phyloP scores from a whole-genome alignment of 1,139 yeast species.

The Pichia sp. region DNA sequence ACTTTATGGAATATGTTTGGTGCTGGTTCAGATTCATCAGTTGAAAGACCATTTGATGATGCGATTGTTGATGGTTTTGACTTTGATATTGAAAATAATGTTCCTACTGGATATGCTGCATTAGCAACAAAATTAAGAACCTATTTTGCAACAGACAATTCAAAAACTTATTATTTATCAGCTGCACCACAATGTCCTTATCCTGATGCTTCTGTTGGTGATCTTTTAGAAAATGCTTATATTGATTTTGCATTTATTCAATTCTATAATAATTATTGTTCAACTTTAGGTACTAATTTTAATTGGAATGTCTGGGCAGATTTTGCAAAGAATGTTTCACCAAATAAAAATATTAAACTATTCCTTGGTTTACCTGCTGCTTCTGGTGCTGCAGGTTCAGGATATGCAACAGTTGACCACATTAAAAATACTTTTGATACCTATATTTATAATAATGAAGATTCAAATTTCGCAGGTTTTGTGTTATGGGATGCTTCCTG shows the following conservation, averaged over 20 bases:
- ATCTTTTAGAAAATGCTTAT: slow-evolving; percentile 50
- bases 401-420: slow-evolving; percentile 48
- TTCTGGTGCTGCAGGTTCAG: slow-evolving; percentile 41
- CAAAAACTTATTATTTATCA: slow-evolving; percentile 67
- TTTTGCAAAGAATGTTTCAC: slow-evolving; percentile 55
- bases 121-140: slow-evolving; percentile 55
- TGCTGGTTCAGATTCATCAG: slow-evolving; percentile 66
- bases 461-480: slow-evolving; percentile 66
- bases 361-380: slow-evolving; percentile 49
- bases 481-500: slow-evolving; percentile 92
- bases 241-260: slow-evolving; percentile 87
- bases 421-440: slow-evolving; percentile 33
- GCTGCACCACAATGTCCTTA: slow-evolving; percentile 96
- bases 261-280: slow-evolving; percentile 89
- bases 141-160: slow-evolving; percentile 45
- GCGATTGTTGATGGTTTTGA: slow-evolving; percentile 70
- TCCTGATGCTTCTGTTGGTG: slow-evolving; percentile 83
- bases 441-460: slow-evolving; percentile 31
- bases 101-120: slow-evolving; percentile 52
- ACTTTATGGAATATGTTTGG: slow-evolving; percentile 85
- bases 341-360: slow-evolving; percentile 61
- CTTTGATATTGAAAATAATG: slow-evolving; percentile 57
- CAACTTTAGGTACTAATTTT: slow-evolving; percentile 44
- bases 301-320: slow-evolving; percentile 84
- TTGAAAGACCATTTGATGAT: slow-evolving; percentile 67